Evolutionary conservation across 768 basidiomycete genomes (phyloP).

Genomic region (Melanogaster broomeanus): DNA sequence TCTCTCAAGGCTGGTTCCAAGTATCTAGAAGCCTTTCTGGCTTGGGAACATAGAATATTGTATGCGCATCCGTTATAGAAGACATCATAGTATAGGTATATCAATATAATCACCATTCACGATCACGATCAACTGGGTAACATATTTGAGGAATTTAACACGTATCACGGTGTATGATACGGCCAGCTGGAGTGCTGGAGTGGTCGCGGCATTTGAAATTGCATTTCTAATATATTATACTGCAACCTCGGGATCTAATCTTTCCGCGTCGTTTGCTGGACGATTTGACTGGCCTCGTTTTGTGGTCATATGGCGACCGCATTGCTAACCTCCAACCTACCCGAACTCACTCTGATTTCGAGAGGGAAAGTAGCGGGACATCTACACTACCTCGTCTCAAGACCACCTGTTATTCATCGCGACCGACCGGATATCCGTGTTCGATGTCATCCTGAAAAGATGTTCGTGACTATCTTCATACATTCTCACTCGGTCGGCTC

Average conservation of each 20-base stretch:
- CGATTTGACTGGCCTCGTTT: neutral
- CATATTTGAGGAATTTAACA: too few relatives aligned
- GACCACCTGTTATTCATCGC: conserved; percentile 89
- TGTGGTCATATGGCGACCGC: conserved; percentile 31
- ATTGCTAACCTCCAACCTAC: conserved; percentile 57
- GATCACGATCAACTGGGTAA: too few relatives aligned
- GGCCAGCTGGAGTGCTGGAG: too few relatives aligned
- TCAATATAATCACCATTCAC: too few relatives aligned
- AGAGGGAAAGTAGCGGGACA: conserved; percentile 96
- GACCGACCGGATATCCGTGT: conserved; percentile 94
- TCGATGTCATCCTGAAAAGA: conserved; percentile 94
- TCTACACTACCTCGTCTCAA: conserved; percentile 76
- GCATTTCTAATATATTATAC: too few relatives aligned
- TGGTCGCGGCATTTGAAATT: too few relatives aligned
- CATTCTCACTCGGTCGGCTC: neutral
- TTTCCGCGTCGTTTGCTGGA: neutral
- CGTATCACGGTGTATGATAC: too few relatives aligned
- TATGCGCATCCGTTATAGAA: neutral
- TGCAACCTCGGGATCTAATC: neutral
- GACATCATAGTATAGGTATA: neutral
- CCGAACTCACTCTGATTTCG: conserved; percentile 69
- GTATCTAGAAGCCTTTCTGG: conserved; percentile 33
- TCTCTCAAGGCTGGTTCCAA: conserved; percentile 49
- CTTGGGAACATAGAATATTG: conserved; percentile 16
- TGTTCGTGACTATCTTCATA: conserved; percentile 49